Evolutionary conservation across 1,284 basidiomycete species (phyloP).

Genomic region (Ustilago loliicola): DNA sequence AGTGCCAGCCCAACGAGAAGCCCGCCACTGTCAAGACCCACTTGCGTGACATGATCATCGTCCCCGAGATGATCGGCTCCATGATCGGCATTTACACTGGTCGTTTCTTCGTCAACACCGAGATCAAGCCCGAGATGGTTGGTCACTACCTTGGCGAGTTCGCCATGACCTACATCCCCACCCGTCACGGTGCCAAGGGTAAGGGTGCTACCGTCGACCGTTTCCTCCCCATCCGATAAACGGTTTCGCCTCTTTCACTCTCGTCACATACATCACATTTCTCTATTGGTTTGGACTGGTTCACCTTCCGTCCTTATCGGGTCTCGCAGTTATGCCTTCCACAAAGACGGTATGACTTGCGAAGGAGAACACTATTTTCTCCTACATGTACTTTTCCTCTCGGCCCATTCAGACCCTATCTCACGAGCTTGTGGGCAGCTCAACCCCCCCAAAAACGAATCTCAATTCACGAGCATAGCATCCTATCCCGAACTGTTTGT

Average conservation of each 20-base stretch:
- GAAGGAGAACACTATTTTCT: background rate
- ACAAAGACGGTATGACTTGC: background rate
- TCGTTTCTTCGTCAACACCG: constrained; percentile 75
- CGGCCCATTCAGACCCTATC: constrained; percentile 3
- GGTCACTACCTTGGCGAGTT: constrained; percentile 95
- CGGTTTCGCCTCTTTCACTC: constrained; percentile 5
- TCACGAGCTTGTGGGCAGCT: constrained; percentile 35
- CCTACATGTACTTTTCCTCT: constrained; percentile 34
- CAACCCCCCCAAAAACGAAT: constrained; percentile 35
- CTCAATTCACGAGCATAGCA: constrained; percentile 49
- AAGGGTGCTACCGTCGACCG: constrained; percentile 85
- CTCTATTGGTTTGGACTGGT: constrained; percentile 15
- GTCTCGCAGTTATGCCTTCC: background rate
- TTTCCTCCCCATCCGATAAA: constrained; percentile 77
- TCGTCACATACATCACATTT: background rate
- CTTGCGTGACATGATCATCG: constrained; percentile 99
- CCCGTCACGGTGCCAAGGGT: constrained; percentile 99
- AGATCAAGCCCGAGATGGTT: constrained; percentile 99
- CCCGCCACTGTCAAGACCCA: constrained; percentile 99
- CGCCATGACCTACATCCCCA: constrained; percentile 90
- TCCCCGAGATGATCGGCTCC: constrained; percentile 93
- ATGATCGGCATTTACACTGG: constrained; percentile 82
- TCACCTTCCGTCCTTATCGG: constrained; percentile 12
- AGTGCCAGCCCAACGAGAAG: constrained; percentile 97
- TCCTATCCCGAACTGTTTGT: constrained; percentile 15